Conservation (phyloP, 2,329 filamentous ascomycete species). For the Drechmeria coniospora region DNA sequence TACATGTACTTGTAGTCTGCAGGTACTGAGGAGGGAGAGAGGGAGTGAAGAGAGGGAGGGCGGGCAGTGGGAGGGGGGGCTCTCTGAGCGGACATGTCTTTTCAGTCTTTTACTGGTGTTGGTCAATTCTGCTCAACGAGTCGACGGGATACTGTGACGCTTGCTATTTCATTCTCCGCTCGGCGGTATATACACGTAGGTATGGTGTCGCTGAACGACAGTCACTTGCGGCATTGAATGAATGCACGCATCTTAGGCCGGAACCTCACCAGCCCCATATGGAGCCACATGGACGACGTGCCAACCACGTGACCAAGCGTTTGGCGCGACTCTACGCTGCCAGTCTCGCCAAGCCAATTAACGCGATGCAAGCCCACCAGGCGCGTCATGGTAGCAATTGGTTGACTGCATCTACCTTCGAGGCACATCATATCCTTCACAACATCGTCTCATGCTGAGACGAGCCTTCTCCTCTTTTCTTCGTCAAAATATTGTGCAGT, state of each 20-base stretch:
- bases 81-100: constrained; percentile 9
- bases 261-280: not conserved
- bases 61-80: too few relatives aligned
- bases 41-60: constrained; percentile 8
- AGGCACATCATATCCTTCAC: constrained; percentile 1
- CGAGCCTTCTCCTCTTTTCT: constrained; percentile 3
- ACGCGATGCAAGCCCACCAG: constrained; percentile 23
- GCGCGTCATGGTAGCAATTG: constrained; percentile 21
- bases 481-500: constrained; percentile 1
- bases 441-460: too few relatives aligned
- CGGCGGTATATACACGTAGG: too few relatives aligned
- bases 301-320: constrained; percentile 14
- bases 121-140: not conserved
- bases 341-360: constrained; percentile 15
- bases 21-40: too few relatives aligned
- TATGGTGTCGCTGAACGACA: too few relatives aligned
- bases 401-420: constrained; percentile 1
- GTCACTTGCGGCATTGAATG: too few relatives aligned
- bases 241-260: too few relatives aligned
- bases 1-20: too few relatives aligned
- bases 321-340: constrained; percentile 10
- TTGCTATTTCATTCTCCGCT: too few relatives aligned
- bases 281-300: too few relatives aligned
- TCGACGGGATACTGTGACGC: too few relatives aligned
- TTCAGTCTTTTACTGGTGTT: not conserved